These are phyloP conservation scores for Antitrichia curtipendula DNA, from an alignment of 225 moss, liverwort and hornwort genomes.

Conservation along the genomic window DNA sequence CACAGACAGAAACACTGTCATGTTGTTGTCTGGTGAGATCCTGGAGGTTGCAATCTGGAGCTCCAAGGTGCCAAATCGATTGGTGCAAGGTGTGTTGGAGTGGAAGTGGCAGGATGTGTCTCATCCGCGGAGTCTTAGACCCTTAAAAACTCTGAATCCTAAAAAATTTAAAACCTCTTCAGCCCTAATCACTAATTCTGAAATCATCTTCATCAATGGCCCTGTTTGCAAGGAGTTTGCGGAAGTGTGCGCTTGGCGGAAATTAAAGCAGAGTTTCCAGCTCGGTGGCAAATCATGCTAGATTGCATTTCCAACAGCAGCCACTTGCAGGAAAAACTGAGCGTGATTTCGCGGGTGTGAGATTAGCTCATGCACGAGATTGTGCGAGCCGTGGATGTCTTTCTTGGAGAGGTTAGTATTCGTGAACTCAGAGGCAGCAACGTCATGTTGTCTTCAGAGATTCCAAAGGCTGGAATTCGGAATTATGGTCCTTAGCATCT, in stretches of 20 bases:
- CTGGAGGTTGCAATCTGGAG: slow-evolving; percentile 9
- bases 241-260: slow-evolving; percentile 7
- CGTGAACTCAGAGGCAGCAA: slow-evolving; percentile 23
- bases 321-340: neutral
- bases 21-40: slow-evolving; percentile 34
- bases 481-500: neutral
- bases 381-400: neutral
- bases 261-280: slow-evolving; percentile 1
- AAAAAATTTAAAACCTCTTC: neutral
- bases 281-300: slow-evolving; percentile 20
- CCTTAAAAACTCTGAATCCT: neutral
- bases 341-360: neutral
- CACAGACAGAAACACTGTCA: slow-evolving; percentile 31
- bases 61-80: neutral
- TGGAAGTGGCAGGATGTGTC: slow-evolving; percentile 19
- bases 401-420: neutral
- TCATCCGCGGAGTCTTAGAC: neutral
- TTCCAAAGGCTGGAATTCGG: neutral
- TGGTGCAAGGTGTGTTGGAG: slow-evolving; percentile 16
- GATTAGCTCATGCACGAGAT: slow-evolving; percentile 9
- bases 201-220: neutral
- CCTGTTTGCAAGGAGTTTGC: slow-evolving; percentile 15
- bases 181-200: neutral
- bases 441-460: slow-evolving; percentile 21
- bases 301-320: slow-evolving; percentile 39